Conservation (phyloP, 306 rosid genomes). For the Parietaria judaica region DNA sequence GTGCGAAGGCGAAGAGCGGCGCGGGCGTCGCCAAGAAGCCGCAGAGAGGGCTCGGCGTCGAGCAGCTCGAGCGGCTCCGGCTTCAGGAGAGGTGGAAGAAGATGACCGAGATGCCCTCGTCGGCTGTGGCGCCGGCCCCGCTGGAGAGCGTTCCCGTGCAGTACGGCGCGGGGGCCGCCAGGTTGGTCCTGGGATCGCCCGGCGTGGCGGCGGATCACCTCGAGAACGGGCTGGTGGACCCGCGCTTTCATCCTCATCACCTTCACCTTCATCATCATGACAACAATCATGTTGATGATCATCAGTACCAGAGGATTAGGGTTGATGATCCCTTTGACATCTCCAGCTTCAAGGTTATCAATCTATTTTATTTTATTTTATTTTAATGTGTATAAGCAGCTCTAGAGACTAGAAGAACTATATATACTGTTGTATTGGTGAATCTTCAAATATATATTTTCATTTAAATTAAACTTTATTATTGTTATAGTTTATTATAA, state of each 20-base stretch:
- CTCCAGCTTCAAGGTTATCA: constrained; percentile 47
- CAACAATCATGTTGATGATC: no score
- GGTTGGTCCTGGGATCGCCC: no score
- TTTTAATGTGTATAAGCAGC: background rate
- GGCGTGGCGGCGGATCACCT: no score
- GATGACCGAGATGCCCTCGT: constrained; percentile 25
- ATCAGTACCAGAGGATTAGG: constrained; percentile 54
- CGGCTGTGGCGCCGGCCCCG: constrained; percentile 16
- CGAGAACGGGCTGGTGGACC: no score
- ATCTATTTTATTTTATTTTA: background rate
- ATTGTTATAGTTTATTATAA: no score
- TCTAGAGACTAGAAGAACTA: no score
- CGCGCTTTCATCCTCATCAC: no score
- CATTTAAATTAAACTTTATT: background rate
- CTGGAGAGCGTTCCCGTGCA: constrained; percentile 27
- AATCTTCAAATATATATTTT: background rate
- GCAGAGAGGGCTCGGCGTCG: constrained; percentile 73
- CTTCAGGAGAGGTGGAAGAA: constrained; percentile 34
- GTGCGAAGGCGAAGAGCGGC: constrained; percentile 6
- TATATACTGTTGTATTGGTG: no score
- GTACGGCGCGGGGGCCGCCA: constrained; percentile 22
- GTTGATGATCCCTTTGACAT: constrained; percentile 23
- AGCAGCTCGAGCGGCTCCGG: constrained; percentile 50
- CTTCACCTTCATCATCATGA: no score
- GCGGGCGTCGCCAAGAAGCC: constrained; percentile 28